Evolutionary conservation across 352 stramenopile genomes (phyloP).

Genomic region (Aphanomyces stellatus): DNA sequence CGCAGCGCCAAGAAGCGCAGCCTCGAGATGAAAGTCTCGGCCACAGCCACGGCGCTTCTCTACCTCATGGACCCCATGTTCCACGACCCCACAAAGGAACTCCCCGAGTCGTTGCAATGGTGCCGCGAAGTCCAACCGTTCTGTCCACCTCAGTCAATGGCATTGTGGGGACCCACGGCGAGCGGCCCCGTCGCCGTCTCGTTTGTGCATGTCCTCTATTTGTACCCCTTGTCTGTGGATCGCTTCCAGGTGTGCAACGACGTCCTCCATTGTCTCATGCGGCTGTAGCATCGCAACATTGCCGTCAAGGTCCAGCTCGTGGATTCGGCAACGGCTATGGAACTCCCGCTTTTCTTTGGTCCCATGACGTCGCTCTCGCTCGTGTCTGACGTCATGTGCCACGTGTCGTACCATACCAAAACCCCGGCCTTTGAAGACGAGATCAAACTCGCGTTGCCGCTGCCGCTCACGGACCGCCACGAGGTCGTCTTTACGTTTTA

Average conservation of each 20-base stretch:
- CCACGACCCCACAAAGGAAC: neutral
- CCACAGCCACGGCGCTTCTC: neutral
- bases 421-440: conserved; percentile 67
- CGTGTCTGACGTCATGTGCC: conserved; percentile 24
- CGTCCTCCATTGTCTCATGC: neutral
- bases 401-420: conserved; percentile 77
- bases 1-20: conserved; percentile 10
- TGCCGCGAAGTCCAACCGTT: conserved; percentile 62
- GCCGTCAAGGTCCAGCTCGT: conserved; percentile 57
- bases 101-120: neutral
- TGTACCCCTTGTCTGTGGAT: conserved; percentile 59
- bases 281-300: conserved; percentile 40
- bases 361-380: conserved; percentile 33
- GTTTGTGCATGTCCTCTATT: conserved; percentile 51
- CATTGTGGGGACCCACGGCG: conserved; percentile 33
- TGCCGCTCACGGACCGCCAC: conserved; percentile 35
- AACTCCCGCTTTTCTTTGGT: conserved; percentile 28
- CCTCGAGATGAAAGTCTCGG: conserved; percentile 5
- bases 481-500: conserved; percentile 70
- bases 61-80: conserved; percentile 11
- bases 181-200: conserved; percentile 45
- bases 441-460: conserved; percentile 59
- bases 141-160: conserved; percentile 31
- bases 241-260: conserved; percentile 29
- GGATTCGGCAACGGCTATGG: conserved; percentile 34